Evolutionary conservation across 495 filamentous ascomycete genomes (phyloP), one percentile per base, ranked within the genome.

Genomic region (Choiromyces venosus): DNA sequence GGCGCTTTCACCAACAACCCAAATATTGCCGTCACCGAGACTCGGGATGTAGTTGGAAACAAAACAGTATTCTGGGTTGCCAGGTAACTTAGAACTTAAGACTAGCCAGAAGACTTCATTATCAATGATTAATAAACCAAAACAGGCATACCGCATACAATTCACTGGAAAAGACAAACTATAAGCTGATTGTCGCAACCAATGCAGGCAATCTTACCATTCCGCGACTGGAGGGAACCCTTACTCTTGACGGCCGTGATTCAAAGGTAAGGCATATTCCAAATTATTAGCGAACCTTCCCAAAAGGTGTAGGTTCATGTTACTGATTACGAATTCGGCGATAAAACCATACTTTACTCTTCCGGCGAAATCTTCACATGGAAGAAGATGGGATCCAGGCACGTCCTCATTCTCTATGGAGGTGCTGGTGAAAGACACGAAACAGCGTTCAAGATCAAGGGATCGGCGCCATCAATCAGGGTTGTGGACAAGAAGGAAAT

Each of bases 341-440:
- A 86, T n/a, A 84, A 84, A 0, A 88, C 85, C 12, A 80, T 94
- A 29, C 82, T 93, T 6, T 94, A 93, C 83, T 93, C 90, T 0
- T 90, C 91, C 7, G 90, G 88, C 0, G 91, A 95, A 71, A 85
- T 93, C 37, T 92, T 92, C 70, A 92, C 90, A 0, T 90, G 88
- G 88, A 87, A 90, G 81, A 84, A 86, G 66, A 87, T 87, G 74
- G 85, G 83, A n/a, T 78, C 85, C 10, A 86, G 85, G 73, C 91
- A 88, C 37, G 83, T 91, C 2, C 82, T 93, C 5, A 83, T 93
- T 29, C 75, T 95, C 18, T 94, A 92, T 74, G 91, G 91, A 25
- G 90, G 87, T 9, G 81, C 86, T n/a, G 85, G 84, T 4, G 92
- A 94, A 78, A 85, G 85, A 6, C 90, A 94, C 76, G 92, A 93